Evolutionary conservation across 306 rosid species (phyloP).

Genomic region (Benincasa hispida): DNA sequence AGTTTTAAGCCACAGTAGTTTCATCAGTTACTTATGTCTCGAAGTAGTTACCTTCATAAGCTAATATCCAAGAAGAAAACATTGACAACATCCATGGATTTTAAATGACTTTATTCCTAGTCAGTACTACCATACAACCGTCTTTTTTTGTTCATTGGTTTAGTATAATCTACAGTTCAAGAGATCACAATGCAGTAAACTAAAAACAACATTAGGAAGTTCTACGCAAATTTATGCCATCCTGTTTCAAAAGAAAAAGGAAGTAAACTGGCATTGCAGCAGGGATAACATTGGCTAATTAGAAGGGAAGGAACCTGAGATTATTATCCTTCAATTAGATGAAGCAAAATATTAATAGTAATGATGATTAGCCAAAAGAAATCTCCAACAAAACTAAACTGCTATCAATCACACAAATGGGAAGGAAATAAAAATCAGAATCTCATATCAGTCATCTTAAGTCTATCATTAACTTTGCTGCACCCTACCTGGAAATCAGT

Average conservation of each 20-base stretch:
- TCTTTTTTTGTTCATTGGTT: background rate
- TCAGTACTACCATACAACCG: background rate
- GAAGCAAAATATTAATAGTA: background rate
- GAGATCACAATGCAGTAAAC: background rate
- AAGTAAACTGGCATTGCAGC: background rate
- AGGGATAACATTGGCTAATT: background rate
- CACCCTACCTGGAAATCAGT: constrained; percentile 64
- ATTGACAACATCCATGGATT: background rate
- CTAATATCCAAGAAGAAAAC: background rate
- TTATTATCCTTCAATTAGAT: background rate
- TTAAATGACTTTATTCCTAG: background rate
- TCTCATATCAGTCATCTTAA: background rate
- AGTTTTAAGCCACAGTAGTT: background rate
- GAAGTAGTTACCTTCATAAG: background rate
- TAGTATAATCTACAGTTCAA: background rate
- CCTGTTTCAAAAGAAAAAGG: background rate
- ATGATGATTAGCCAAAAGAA: background rate
- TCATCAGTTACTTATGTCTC: background rate
- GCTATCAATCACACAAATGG: background rate
- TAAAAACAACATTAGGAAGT: background rate
- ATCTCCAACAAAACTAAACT: background rate
- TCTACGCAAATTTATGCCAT: background rate
- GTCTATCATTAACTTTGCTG: background rate
- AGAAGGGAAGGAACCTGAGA: background rate
- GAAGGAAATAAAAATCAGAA: background rate